Percentiles rank a stretch among this genome's conserved stretches.
phyloP scores from a whole-genome alignment of 2,329 filamentous ascomycete genomes.

The Alternaria sp. region DNA sequence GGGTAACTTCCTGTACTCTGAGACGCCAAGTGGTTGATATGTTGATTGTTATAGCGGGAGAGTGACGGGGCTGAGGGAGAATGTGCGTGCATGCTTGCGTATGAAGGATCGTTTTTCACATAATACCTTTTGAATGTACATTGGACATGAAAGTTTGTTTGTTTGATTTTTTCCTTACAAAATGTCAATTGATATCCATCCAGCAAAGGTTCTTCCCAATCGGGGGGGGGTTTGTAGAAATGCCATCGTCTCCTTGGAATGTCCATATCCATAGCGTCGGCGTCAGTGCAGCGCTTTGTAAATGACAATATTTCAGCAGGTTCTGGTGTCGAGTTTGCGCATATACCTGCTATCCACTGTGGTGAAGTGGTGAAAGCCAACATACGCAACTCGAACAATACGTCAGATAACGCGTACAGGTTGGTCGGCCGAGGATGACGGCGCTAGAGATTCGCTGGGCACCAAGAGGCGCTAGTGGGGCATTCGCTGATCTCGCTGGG shows the following conservation, averaged over 20 bases:
- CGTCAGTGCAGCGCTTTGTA: constrained; percentile 1
- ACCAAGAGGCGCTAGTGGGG: constrained; percentile 5
- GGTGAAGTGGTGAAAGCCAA: not conserved
- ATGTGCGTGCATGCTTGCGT: constrained; percentile 8
- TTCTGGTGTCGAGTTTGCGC: not conserved
- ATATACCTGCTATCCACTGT: not conserved
- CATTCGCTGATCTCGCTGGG: constrained; percentile 1
- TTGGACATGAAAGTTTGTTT: constrained; percentile 14
- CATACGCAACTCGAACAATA: not conserved
- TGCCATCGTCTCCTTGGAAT: constrained; percentile 8
- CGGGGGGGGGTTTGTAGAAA: not conserved
- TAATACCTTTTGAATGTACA: constrained; percentile 23
- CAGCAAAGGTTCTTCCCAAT: constrained; percentile 9
- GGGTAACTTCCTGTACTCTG: constrained; percentile 45
- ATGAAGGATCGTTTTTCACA: constrained; percentile 15
- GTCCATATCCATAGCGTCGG: not conserved
- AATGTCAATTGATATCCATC: constrained; percentile 20
- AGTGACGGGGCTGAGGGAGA: not conserved
- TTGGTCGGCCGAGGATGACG: not conserved
- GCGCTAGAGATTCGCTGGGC: constrained; percentile 2
- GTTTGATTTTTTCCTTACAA: constrained; percentile 14
- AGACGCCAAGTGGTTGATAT: constrained; percentile 22
- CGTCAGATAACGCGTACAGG: not conserved
- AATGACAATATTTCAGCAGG: not conserved
- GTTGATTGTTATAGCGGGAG: not conserved